phyloP scores from a whole-genome alignment of 495 filamentous ascomycete species.

The Astrocystis sublimbata region DNA sequence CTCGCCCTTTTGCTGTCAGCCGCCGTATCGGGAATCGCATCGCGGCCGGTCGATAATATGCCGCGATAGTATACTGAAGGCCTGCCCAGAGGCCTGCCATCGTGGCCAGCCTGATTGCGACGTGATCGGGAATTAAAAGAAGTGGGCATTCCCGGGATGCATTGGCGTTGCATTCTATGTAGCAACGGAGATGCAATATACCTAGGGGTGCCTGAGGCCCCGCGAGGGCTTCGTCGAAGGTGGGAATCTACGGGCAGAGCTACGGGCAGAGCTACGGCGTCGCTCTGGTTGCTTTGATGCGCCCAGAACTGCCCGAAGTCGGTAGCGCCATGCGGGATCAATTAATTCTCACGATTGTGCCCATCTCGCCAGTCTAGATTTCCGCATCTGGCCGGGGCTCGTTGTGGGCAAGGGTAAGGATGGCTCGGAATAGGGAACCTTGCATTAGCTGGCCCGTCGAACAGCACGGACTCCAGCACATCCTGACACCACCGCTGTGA shows the following conservation, averaged over 20 bases:
- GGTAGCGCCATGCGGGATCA: slow-evolving; percentile 14
- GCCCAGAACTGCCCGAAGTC: background rate
- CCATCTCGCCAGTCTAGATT: slow-evolving; percentile 17
- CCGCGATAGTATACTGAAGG: background rate
- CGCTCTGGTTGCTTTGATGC: background rate
- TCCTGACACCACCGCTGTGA: too few species aligned
- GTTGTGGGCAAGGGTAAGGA: background rate
- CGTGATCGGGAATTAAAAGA: slow-evolving; percentile 1
- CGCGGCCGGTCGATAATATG: background rate
- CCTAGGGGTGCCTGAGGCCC: background rate
- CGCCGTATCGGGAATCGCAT: background rate
- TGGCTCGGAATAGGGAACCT: too few species aligned
- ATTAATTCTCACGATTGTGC: background rate
- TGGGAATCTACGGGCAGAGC: too few species aligned
- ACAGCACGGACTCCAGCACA: background rate
- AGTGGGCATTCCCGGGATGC: background rate
- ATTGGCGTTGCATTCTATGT: background rate
- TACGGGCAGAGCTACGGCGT: background rate
- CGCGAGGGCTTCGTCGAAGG: background rate
- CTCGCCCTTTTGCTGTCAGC: slow-evolving; percentile 3
- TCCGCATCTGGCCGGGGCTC: background rate
- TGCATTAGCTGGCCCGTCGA: slow-evolving; percentile 6
- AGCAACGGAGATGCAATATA: background rate
- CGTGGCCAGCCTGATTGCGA: slow-evolving; percentile 7
- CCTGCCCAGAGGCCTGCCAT: background rate